Conservation (phyloP, 345 rosid genomes). For the Camelina hispida region DNA sequence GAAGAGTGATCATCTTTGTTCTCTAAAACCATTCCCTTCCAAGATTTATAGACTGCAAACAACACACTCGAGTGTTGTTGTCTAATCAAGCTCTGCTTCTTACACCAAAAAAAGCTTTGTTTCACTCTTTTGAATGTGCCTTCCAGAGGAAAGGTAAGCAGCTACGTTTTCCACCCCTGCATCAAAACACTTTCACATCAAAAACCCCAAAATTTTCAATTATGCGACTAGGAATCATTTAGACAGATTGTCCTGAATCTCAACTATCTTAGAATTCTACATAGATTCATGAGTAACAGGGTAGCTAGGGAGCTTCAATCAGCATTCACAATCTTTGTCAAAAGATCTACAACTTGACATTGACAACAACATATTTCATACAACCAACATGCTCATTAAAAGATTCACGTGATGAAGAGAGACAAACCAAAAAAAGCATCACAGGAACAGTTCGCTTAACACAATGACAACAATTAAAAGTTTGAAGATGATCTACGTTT, state of each 20-base stretch:
- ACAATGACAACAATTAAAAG: background rate
- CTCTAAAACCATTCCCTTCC: constrained; percentile 24
- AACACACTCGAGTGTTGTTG: background rate
- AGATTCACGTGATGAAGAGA: constrained; percentile 16
- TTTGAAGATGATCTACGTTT: background rate
- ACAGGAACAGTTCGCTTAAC: background rate
- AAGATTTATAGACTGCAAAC: constrained; percentile 18
- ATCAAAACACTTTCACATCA: constrained; percentile 2
- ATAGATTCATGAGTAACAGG: constrained; percentile 16
- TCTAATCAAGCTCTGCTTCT: background rate
- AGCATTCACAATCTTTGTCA: constrained; percentile 26
- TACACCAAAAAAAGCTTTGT: constrained; percentile 7
- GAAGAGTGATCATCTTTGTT: constrained; percentile 27
- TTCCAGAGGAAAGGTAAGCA: constrained; percentile 59
- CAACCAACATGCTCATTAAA: constrained; percentile 26
- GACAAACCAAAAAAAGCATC: background rate
- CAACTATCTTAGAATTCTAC: background rate
- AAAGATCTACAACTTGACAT: constrained; percentile 16
- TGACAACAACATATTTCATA: constrained; percentile 16
- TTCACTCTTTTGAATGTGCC: constrained; percentile 30
- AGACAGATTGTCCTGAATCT: constrained; percentile 12
- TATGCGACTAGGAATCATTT: constrained; percentile 1
- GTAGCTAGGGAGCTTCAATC: background rate
- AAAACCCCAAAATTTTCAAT: background rate
- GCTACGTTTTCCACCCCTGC: constrained; percentile 54